Evolutionary conservation across 306 rosid species (phyloP).

Genomic region (Cajanus cajan): DNA sequence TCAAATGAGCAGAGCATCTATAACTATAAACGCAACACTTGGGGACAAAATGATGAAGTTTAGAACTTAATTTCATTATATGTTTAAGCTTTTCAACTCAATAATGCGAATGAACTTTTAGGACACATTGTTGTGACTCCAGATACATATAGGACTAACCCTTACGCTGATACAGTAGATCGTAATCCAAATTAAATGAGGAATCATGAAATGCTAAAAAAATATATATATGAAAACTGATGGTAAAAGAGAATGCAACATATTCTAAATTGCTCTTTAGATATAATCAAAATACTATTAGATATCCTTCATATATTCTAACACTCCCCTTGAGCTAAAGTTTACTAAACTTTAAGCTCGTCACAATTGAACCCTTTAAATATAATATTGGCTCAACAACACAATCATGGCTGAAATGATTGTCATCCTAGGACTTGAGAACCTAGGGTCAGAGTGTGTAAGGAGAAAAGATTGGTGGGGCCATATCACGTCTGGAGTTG

Average conservation of each 20-base stretch:
- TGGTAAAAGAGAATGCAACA: neutral
- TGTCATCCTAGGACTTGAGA: neutral
- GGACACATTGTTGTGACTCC: neutral
- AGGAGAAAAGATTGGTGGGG: neutral
- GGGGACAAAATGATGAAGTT: slow-evolving; percentile 14
- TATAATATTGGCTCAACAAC: neutral
- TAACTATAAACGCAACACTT: neutral
- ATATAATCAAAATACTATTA: neutral
- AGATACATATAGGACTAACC: neutral
- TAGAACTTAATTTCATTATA: neutral
- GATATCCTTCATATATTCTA: neutral
- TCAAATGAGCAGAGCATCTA: slow-evolving; percentile 4
- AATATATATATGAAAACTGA: neutral
- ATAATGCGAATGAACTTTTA: neutral
- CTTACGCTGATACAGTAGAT: neutral
- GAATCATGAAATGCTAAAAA: neutral
- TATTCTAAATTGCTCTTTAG: neutral
- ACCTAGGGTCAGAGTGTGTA: neutral
- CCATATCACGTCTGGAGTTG: neutral
- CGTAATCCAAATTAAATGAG: neutral
- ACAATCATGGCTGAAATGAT: neutral
- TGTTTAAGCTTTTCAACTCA: neutral
- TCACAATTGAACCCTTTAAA: neutral
- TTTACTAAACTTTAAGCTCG: no score
- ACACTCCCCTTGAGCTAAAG: neutral